Percentiles rank a stretch among this genome's conserved stretches.
Evolutionary conservation across 805 yeast genomes (phyloP).

Genomic region (Schwanniomyces polymorphus): DNA sequence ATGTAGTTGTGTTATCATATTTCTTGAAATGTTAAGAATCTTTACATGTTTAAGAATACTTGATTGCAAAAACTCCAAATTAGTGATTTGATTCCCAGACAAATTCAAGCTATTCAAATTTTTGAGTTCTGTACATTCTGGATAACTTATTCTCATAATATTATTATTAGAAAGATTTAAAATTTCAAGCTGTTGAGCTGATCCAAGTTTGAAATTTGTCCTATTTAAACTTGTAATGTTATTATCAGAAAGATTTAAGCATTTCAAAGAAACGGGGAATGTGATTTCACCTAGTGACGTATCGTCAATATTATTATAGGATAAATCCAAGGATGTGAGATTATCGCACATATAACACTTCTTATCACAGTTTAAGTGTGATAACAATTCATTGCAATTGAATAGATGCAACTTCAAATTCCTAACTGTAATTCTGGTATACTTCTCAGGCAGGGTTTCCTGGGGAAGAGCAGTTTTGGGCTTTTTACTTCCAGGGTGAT

Average conservation of each 20-base stretch:
- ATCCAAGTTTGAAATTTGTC: not conserved
- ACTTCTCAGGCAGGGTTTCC: not conserved
- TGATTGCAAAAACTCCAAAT: conserved; percentile 3
- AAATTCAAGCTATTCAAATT: conserved; percentile 16
- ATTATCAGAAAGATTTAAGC: conserved; percentile 28
- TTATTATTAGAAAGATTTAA: conserved; percentile 29
- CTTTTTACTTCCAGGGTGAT: conserved; percentile 1
- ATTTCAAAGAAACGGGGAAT: conserved; percentile 18
- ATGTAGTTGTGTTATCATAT: conserved; percentile 14
- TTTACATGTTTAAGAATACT: conserved; percentile 11
- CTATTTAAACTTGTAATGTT: conserved; percentile 1
- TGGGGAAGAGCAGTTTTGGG: too few relatives aligned
- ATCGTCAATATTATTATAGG: conserved; percentile 26
- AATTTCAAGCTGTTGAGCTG: conserved; percentile 7
- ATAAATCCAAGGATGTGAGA: conserved; percentile 22
- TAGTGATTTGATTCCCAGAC: conserved; percentile 24
- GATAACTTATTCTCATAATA: conserved; percentile 5
- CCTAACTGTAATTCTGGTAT: conserved; percentile 5
- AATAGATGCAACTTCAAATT: conserved; percentile 19
- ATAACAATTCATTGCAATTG: conserved; percentile 9
- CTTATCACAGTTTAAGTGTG: conserved; percentile 6
- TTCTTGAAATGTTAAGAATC: conserved; percentile 24
- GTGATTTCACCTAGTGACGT: conserved; percentile 10
- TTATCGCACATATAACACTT: conserved; percentile 6
- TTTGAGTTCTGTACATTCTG: not conserved